These are phyloP conservation scores for Lithospermum erythrorhizon DNA, from an alignment of 257 asterid species.

Conservation along the genomic window DNA sequence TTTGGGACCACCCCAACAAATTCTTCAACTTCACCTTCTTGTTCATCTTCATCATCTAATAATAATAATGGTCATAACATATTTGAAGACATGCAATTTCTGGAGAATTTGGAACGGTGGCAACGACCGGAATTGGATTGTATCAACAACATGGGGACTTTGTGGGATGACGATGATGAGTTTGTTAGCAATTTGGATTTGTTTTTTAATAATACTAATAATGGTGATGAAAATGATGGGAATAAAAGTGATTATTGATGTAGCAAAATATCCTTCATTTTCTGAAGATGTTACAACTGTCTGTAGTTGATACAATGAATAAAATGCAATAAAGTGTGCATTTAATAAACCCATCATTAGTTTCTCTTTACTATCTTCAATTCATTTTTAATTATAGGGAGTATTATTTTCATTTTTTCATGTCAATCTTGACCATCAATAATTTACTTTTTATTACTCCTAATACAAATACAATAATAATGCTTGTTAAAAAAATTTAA, in stretches of 20 bases:
- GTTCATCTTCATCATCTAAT: conserved; percentile 16
- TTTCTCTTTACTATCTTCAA: no score
- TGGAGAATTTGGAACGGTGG: conserved; percentile 30
- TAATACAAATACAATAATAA: no score
- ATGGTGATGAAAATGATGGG: conserved; percentile 9
- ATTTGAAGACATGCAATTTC: conserved; percentile 27
- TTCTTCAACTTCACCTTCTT: conserved; percentile 16
- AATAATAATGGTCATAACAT: conserved; percentile 7
- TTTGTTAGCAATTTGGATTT: conserved; percentile 40
- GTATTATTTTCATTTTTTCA: no score
- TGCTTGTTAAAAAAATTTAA: no score
- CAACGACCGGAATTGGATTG: conserved; percentile 12
- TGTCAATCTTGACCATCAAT: no score
- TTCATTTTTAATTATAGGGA: no score
- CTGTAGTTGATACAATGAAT: no score
- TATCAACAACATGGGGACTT: conserved; percentile 16
- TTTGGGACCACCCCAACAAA: conserved; percentile 17
- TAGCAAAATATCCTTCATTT: no score
- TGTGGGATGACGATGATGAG: conserved; percentile 63
- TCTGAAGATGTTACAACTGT: no score
- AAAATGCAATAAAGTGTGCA: no score
- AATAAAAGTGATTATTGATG: conserved; percentile 4
- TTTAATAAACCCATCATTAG: no score
- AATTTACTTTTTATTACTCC: no score
- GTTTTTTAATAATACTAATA: conserved; percentile 14